Evolutionary conservation across 2,329 filamentous ascomycete genomes (phyloP), one percentile per base, ranked within the genome.

Genomic region (Zymoseptoria ardabiliae): DNA sequence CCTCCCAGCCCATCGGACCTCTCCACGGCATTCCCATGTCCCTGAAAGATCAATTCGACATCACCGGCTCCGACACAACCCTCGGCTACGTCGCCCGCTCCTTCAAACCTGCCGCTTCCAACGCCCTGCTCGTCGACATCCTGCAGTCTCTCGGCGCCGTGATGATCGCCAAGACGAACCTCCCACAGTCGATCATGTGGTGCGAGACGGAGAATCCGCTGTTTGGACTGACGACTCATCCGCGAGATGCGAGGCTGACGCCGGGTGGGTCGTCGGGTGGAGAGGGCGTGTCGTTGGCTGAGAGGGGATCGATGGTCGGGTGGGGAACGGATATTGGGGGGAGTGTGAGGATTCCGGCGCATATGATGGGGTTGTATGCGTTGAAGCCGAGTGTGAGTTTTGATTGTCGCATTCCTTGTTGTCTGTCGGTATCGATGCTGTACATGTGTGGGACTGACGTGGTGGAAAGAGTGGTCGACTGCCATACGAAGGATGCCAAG

Each of bases 401-500:
- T 4, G n/a, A n/a, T n/a, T 21, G 20, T 13, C 6, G 20, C 10
- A 20, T 22, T 22, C 50, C 50, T 9, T 28, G 4, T 28, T 9
- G 5, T 28, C 25, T 9, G 25, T 9, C 30, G 10, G 8, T 35
- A 9, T 13, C 17, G 35, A 41, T 41, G 35, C 17, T 41, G 17
- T 17, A 1, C 17, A 41, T 13, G 10, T 2, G 35, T 4, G 11
- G 17, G 22, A 19, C 17, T 20, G n/a, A 50, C 5, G 13, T 10
- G 19, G 17, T 22, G 19, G 4, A 0, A 30, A 85, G 82, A 85
- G 80, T 63, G 75, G 76, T 2, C 77, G 84, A 5, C 68, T 86
- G 0, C 82, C 85, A 0, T 87, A 86, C 55, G 68, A 77, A 11
- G 83, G 82, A 0, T 81, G 84, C 0, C 76, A 82, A 0, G 84